These are phyloP conservation scores for Rhodotorula sphaerocarpa DNA, from an alignment of 768 basidiomycete species.

Conservation along the genomic window DNA sequence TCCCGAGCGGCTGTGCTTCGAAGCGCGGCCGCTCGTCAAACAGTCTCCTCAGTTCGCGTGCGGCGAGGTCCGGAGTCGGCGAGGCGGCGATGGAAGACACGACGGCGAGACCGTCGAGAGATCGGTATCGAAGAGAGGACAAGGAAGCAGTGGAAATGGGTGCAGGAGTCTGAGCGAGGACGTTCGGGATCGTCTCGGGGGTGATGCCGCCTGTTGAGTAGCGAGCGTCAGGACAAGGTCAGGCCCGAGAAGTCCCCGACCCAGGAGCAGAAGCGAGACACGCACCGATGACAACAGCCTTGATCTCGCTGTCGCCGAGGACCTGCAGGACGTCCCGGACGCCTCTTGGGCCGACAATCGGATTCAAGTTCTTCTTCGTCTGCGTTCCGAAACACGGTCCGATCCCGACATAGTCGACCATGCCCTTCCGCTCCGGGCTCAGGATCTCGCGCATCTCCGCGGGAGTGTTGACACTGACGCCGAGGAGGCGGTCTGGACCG, in stretches of 20 bases:
- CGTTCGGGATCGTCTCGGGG: conserved; percentile 62
- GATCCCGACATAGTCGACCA: conserved; percentile 79
- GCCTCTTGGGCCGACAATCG: conserved; percentile 63
- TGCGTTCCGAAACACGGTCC: conserved; percentile 73
- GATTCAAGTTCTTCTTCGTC: conserved; percentile 64
- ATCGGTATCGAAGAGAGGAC: too few relatives aligned
- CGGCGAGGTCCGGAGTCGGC: conserved; percentile 38
- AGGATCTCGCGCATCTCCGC: conserved; percentile 60
- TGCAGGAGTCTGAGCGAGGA: conserved; percentile 59
- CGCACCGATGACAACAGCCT: conserved; percentile 78
- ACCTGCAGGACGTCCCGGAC: conserved; percentile 60
- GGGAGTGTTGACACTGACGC: conserved; percentile 65
- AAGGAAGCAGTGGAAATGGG: conserved; percentile 8
- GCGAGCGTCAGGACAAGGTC: too few relatives aligned
- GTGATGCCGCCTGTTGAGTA: conserved; percentile 73
- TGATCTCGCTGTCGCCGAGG: conserved; percentile 58
- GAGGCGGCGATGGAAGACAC: conserved; percentile 79
- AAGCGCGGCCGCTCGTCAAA: too few relatives aligned
- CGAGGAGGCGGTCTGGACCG: conserved; percentile 63
- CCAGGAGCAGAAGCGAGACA: not conserved
- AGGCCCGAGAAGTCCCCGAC: too few relatives aligned
- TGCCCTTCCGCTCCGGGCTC: conserved; percentile 44
- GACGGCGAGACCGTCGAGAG: conserved; percentile 74
- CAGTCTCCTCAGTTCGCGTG: conserved; percentile 41
- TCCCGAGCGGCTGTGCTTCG: too few relatives aligned